Conservation (phyloP, 345 rosid species). For the Angophora floribunda region DNA sequence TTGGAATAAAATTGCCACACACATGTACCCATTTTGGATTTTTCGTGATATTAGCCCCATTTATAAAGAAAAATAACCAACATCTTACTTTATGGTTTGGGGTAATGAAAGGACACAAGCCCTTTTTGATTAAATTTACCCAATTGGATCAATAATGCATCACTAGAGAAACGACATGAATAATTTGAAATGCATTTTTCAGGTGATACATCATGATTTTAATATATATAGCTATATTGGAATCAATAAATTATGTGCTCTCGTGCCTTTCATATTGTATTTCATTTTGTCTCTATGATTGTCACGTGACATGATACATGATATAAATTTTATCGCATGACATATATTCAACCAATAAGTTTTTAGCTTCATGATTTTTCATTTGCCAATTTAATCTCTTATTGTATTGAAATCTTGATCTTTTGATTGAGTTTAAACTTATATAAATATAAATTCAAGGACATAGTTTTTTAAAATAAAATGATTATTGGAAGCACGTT, state of each 20-base stretch:
- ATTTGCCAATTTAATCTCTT: background rate
- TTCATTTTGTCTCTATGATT: background rate
- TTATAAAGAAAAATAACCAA: background rate
- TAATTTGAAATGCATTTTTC: background rate
- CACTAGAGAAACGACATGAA: background rate
- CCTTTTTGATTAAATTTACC: background rate
- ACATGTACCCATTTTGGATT: no score
- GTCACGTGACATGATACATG: background rate
- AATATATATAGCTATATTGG: rapidly evolving
- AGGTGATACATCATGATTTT: rapidly evolving
- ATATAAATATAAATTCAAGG: background rate
- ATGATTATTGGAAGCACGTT: background rate
- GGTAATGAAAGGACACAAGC: background rate
- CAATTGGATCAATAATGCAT: background rate
- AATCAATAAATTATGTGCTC: rapidly evolving
- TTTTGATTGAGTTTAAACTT: background rate
- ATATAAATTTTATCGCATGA: background rate
- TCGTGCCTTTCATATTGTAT: rapidly evolving
- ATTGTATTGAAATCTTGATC: background rate
- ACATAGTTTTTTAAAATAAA: background rate
- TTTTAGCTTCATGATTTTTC: background rate
- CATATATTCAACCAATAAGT: rapidly evolving
- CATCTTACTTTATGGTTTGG: background rate
- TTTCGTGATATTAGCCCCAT: no score
- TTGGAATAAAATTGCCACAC: no score